Percentiles rank a stretch among this genome's conserved stretches.
phyloP scores from a whole-genome alignment of 805 yeast genomes.

The Wickerhamiella sorbophila region DNA sequence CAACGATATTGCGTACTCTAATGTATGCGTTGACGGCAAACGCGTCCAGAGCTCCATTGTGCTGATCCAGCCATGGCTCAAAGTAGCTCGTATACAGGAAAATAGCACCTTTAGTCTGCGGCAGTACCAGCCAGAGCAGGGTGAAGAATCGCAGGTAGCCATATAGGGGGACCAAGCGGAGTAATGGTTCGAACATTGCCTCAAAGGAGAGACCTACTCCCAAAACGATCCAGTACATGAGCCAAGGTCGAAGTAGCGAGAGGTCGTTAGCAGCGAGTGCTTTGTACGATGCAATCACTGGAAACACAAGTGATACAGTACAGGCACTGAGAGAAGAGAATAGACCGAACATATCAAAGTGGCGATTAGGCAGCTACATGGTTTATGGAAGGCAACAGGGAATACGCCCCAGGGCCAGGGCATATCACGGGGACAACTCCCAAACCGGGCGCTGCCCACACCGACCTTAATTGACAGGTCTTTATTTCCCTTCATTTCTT shows the following conservation, averaged over 20 bases:
- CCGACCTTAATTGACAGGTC: not conserved
- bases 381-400: not conserved
- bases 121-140: constrained; percentile 48
- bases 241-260: constrained; percentile 31
- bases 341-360: constrained; percentile 12
- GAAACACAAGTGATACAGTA: constrained; percentile 37
- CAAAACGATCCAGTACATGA: constrained; percentile 54
- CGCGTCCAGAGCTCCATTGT: constrained; percentile 27
- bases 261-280: constrained; percentile 35
- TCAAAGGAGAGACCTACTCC: constrained; percentile 31
- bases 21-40: constrained; percentile 14
- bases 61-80: constrained; percentile 27
- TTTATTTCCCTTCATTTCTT: no score
- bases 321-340: constrained; percentile 10
- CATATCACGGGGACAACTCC: not conserved
- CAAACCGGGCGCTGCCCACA: not conserved
- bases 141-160: constrained; percentile 34
- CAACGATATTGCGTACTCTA: not conserved
- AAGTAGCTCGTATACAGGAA: constrained; percentile 28
- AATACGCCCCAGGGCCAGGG: not conserved
- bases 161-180: constrained; percentile 41
- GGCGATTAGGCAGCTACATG: constrained; percentile 1
- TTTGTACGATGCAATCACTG: constrained; percentile 45
- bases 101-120: constrained; percentile 35
- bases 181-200: constrained; percentile 32